phyloP scores from a whole-genome alignment of 108 stramenopile species.

The Cyclotella atomus region DNA sequence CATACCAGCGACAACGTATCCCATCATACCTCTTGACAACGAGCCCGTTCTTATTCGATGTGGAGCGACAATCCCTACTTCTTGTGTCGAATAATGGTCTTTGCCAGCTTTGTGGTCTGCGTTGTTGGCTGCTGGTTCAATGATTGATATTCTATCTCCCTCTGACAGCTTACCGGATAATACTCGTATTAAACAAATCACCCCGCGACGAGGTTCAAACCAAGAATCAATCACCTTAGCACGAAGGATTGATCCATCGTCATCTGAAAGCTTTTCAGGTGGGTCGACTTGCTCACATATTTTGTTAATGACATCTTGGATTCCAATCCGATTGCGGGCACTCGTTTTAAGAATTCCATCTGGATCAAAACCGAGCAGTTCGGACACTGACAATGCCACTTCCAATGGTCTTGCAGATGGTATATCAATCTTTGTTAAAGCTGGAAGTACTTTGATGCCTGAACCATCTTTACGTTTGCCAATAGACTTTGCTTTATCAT shows the following conservation, averaged over 20 bases:
- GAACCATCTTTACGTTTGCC: background rate
- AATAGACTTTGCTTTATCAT: constrained; percentile 83
- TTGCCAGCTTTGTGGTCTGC: constrained; percentile 23
- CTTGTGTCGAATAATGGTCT: constrained; percentile 49
- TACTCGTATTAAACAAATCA: constrained; percentile 71
- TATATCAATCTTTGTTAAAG: constrained; percentile 96
- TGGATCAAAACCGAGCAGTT: constrained; percentile 88
- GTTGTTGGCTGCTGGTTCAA: constrained; percentile 32
- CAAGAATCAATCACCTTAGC: constrained; percentile 97
- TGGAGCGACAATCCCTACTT: constrained; percentile 93
- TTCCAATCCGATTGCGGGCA: constrained; percentile 83
- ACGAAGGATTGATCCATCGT: constrained; percentile 61
- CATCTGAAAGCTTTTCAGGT: constrained; percentile 62
- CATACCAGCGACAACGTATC: constrained; percentile 92
- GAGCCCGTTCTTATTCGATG: constrained; percentile 60
- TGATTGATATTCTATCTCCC: constrained; percentile 61
- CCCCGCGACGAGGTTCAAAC: constrained; percentile 91
- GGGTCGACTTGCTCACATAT: constrained; percentile 78
- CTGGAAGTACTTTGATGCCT: constrained; percentile 64
- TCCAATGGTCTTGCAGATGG: constrained; percentile 85
- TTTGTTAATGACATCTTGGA: constrained; percentile 69
- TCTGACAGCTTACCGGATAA: constrained; percentile 71
- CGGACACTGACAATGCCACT: constrained; percentile 84
- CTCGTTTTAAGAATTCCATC: constrained; percentile 89
- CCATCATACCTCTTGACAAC: constrained; percentile 89